Evolutionary conservation across 345 rosid genomes (phyloP).

Genomic region (Ailanthus altissimus): DNA sequence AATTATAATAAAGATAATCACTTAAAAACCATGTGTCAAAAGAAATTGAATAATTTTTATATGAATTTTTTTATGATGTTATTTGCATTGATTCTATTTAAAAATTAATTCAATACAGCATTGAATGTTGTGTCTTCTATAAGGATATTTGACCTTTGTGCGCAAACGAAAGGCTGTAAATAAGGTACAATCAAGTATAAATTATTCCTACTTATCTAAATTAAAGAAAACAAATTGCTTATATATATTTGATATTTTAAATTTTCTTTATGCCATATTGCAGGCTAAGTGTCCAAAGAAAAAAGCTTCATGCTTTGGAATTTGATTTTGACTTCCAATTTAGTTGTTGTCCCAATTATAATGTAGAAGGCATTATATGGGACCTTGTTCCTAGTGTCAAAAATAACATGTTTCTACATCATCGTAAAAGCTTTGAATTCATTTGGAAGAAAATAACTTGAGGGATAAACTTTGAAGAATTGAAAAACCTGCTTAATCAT

Average conservation of each 20-base stretch:
- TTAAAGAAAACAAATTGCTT: no score
- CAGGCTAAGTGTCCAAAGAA: constrained; percentile 25
- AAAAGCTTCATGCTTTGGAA: constrained; percentile 24
- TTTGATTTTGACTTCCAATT: constrained; percentile 7
- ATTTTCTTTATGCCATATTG: constrained; percentile 24
- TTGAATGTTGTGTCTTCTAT: no score
- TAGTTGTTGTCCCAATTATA: constrained; percentile 15
- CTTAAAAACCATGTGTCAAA: no score
- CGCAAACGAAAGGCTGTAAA: no score
- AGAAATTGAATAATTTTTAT: no score
- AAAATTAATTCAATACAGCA: no score
- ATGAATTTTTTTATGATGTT: no score
- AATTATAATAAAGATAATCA: no score
- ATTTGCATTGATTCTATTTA: no score
- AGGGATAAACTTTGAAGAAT: constrained; percentile 44
- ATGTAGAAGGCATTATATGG: constrained; percentile 59
- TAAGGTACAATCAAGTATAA: no score
- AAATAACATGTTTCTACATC: constrained; percentile 61
- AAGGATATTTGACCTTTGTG: no score
- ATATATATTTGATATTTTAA: constrained; percentile 18
- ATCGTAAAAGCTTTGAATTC: constrained; percentile 77
- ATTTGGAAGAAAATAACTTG: constrained; percentile 77
- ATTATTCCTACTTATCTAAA: no score
- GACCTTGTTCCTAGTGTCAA: constrained; percentile 55
- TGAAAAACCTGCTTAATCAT: constrained; percentile 70